Conservation (phyloP, 2,329 filamentous ascomycete genomes). For the Cadophora sp. region DNA sequence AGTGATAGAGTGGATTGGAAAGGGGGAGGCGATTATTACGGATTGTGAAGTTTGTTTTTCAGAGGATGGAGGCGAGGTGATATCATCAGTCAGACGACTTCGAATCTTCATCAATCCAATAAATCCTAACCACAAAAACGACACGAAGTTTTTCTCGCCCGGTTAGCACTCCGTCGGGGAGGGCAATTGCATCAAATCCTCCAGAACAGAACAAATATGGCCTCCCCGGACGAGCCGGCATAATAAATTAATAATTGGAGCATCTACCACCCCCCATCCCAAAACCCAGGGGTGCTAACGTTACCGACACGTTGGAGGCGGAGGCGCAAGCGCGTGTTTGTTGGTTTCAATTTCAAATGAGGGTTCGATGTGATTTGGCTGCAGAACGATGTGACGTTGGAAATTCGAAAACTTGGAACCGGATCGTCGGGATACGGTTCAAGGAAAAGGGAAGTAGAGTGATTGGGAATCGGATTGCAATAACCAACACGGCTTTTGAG, state of each 20-base stretch:
- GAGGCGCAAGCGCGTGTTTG: neutral
- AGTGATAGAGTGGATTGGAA: neutral
- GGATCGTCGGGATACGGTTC: neutral
- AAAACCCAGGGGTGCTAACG: neutral
- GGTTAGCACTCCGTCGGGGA: neutral
- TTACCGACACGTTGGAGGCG: constrained; percentile 9
- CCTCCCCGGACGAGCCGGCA: constrained; percentile 4
- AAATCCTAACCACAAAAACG: too few species aligned
- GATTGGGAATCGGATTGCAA: too few species aligned
- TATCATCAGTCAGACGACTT: too few species aligned
- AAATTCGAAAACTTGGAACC: neutral
- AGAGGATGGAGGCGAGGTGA: too few species aligned
- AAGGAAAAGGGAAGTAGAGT: neutral
- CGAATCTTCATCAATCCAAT: too few species aligned
- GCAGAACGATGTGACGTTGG: neutral
- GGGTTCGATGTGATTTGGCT: neutral
- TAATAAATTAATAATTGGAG: neutral
- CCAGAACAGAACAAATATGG: neutral
- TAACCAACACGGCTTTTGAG: neutral
- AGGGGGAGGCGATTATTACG: neutral
- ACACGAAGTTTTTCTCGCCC: too few species aligned
- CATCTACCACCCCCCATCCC: too few species aligned
- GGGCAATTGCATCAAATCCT: neutral
- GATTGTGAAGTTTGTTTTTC: too few species aligned
- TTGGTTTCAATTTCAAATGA: constrained; percentile 6